Conservation (phyloP, 2,329 filamentous ascomycete genomes). For the Trichoderma gracile region DNA sequence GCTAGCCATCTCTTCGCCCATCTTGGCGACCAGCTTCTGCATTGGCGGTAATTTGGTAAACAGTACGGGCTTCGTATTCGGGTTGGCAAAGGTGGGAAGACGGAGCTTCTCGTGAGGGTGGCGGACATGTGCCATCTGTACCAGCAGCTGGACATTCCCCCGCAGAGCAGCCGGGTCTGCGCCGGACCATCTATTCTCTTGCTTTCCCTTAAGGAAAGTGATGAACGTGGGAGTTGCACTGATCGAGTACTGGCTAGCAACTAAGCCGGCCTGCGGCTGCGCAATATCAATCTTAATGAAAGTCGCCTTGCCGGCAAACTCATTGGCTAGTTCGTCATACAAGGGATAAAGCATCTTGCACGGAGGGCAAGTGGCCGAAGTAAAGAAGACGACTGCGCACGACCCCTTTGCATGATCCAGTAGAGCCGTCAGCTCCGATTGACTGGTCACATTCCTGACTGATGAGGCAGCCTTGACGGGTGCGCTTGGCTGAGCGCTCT, state of each 20-base stretch:
- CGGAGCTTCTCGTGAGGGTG: constrained; percentile 74
- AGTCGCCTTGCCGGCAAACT: constrained; percentile 65
- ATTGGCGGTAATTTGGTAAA: constrained; percentile 81
- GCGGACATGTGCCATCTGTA: constrained; percentile 71
- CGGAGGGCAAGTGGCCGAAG: constrained; percentile 79
- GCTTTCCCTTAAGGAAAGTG: constrained; percentile 74
- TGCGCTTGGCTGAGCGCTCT: constrained; percentile 36
- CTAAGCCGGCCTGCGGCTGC: constrained; percentile 61
- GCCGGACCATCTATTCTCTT: constrained; percentile 79
- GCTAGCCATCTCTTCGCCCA: constrained; percentile 60
- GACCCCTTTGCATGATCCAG: constrained; percentile 62
- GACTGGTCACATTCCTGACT: constrained; percentile 62
- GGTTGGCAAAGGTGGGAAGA: constrained; percentile 68
- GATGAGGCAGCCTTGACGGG: constrained; percentile 24
- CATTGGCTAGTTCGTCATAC: constrained; percentile 76
- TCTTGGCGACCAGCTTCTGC: constrained; percentile 76
- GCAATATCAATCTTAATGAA: constrained; percentile 85
- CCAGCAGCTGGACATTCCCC: constrained; percentile 70
- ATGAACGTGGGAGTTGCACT: constrained; percentile 85
- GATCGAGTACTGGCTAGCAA: constrained; percentile 66
- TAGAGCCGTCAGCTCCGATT: constrained; percentile 35
- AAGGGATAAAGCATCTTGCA: constrained; percentile 81
- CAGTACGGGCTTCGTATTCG: constrained; percentile 64
- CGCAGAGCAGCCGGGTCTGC: constrained; percentile 68
- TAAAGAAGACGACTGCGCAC: constrained; percentile 88